phyloP scores from a whole-genome alignment of 164 flowering plant genomes.

The Kingdonia uniflora region DNA sequence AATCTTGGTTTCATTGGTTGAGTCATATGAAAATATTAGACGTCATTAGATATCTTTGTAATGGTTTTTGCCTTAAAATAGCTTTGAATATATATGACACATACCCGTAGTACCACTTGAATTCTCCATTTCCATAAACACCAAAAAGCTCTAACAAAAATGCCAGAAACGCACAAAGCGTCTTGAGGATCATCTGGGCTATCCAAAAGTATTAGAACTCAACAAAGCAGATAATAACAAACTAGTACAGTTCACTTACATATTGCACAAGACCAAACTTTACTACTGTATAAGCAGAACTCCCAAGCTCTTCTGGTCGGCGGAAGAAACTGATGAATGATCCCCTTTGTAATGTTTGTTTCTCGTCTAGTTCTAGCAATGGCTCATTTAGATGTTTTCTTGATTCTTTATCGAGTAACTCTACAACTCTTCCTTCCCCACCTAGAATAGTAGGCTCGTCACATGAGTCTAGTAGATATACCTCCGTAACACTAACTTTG shows the following conservation, averaged over 20 bases:
- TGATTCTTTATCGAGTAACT: constrained; percentile 52
- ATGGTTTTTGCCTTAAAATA: too few species aligned
- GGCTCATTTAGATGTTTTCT: too few species aligned
- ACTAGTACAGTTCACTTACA: constrained; percentile 31
- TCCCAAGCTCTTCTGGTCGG: constrained; percentile 46
- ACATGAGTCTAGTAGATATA: too few species aligned
- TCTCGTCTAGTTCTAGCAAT: too few species aligned
- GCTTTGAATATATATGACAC: constrained; percentile 18
- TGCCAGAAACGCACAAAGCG: constrained; percentile 65
- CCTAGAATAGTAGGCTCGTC: constrained; percentile 24
- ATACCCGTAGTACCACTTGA: constrained; percentile 92
- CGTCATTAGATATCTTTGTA: too few species aligned
- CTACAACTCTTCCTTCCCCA: constrained; percentile 52
- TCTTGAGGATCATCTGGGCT: constrained; percentile 86
- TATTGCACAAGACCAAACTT: constrained; percentile 88
- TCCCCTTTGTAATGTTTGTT: constrained; percentile 9
- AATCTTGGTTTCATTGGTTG: too few species aligned
- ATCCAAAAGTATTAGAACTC: constrained; percentile 13
- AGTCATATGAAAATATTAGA: too few species aligned
- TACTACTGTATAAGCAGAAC: constrained; percentile 41
- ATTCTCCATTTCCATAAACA: constrained; percentile 82
- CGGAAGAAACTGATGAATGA: constrained; percentile 39
- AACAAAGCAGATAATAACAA: background rate
- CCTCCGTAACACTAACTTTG: too few species aligned
- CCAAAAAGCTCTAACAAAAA: constrained; percentile 66